phyloP scores from a whole-genome alignment of 2,329 filamentous ascomycete genomes.

The Phyllosticta citriasiana region DNA sequence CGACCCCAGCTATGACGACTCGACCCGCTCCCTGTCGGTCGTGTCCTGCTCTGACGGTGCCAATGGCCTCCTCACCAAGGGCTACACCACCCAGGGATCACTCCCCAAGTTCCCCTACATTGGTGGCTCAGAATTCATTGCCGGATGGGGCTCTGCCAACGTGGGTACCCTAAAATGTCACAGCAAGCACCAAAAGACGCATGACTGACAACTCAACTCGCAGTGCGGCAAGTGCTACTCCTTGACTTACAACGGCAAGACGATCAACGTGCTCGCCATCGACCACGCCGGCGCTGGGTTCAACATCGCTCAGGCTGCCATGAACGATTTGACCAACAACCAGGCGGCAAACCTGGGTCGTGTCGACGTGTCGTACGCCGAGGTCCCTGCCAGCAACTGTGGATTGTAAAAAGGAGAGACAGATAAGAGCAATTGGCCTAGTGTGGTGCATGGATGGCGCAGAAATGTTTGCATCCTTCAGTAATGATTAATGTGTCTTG shows the following conservation, averaged over 20 bases:
- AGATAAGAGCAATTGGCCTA: slow-evolving; percentile 14
- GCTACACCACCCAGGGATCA: slow-evolving; percentile 42
- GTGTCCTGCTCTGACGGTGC: slow-evolving; percentile 59
- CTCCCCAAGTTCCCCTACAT: slow-evolving; percentile 40
- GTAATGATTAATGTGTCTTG: not conserved
- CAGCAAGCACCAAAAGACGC: not conserved
- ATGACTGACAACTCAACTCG: not conserved
- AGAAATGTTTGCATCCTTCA: not conserved
- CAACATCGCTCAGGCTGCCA: slow-evolving; percentile 39
- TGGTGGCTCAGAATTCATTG: slow-evolving; percentile 39
- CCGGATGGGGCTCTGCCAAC: slow-evolving; percentile 33
- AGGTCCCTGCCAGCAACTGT: slow-evolving; percentile 30
- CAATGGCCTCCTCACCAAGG: slow-evolving; percentile 55
- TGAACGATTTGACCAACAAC: slow-evolving; percentile 36
- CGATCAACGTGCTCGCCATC: slow-evolving; percentile 40
- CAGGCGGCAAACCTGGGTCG: slow-evolving; percentile 36
- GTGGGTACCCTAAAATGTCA: slow-evolving; percentile 12
- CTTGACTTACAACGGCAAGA: slow-evolving; percentile 37
- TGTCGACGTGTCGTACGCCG: slow-evolving; percentile 31
- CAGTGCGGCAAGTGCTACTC: slow-evolving; percentile 45
- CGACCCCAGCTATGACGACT: slow-evolving; percentile 60
- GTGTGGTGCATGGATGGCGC: not conserved
- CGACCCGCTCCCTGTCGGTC: slow-evolving; percentile 41
- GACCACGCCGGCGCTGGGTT: slow-evolving; percentile 39
- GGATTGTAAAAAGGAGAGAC: slow-evolving; percentile 13